Evolutionary conservation across 179 eudicot genomes (phyloP).

Genomic region (Patellifolia procumbens): DNA sequence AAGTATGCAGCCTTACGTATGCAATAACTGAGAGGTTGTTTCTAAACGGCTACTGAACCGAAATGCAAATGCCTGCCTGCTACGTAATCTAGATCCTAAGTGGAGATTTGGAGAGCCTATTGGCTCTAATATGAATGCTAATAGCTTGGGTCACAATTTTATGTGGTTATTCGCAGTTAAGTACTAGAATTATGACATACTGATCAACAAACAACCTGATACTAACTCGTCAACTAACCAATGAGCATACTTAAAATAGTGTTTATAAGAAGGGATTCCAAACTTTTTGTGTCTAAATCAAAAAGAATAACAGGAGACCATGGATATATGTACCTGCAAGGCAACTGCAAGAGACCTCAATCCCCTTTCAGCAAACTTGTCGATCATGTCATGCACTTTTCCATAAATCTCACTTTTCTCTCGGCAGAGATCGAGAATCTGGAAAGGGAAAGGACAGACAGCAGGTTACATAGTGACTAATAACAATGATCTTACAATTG

Average conservation of each 20-base stretch:
- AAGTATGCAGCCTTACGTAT: neutral
- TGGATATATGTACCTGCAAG: constrained; percentile 44
- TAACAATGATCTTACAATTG: neutral
- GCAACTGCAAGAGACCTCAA: constrained; percentile 77
- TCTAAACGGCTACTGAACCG: neutral
- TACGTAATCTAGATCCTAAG: neutral
- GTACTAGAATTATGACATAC: neutral
- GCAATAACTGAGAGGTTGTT: neutral
- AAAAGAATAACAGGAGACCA: neutral
- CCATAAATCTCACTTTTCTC: constrained; percentile 53
- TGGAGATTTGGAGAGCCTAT: neutral
- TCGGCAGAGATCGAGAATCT: constrained; percentile 55
- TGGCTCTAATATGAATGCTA: neutral
- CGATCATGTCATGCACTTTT: constrained; percentile 58
- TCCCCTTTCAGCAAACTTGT: constrained; percentile 73
- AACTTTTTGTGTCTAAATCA: neutral
- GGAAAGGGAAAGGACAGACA: constrained; percentile 14
- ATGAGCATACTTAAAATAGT: neutral
- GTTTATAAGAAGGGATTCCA: neutral
- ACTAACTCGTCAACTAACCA: neutral
- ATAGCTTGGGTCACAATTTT: neutral
- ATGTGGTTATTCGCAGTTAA: neutral
- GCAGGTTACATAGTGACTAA: neutral
- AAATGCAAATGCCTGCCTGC: too few relatives aligned
- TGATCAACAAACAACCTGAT: neutral